Evolutionary conservation across 2,329 filamentous ascomycete genomes (phyloP).

Genomic region (Phyllosticta capitalensis): DNA sequence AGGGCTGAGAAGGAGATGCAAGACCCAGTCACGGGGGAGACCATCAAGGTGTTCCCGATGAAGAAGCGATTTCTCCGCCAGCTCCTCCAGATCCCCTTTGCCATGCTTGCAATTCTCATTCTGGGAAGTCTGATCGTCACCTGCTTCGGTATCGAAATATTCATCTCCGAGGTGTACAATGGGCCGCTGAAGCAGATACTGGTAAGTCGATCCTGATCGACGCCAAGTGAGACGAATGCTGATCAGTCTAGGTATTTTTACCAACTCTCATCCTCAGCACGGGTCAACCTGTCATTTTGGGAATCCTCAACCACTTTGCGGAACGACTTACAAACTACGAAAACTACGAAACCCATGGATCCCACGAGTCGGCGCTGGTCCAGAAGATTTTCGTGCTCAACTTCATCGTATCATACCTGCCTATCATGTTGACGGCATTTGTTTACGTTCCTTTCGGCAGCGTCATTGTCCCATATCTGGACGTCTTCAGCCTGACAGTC

Average conservation of each 20-base stretch:
- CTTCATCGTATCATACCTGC: conserved; percentile 91
- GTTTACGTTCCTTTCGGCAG: conserved; percentile 89
- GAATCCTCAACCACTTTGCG: conserved; percentile 66
- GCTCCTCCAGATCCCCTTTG: conserved; percentile 76
- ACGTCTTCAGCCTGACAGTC: conserved; percentile 68
- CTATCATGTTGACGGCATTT: conserved; percentile 86
- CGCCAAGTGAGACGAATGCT: neutral
- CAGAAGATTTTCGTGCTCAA: conserved; percentile 93
- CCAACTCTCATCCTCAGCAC: conserved; percentile 82
- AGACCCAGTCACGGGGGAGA: conserved; percentile 76
- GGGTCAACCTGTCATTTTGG: conserved; percentile 67
- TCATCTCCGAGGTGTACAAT: conserved; percentile 87
- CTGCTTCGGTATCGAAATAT: conserved; percentile 89
- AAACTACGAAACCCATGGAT: conserved; percentile 84
- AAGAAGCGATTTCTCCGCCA: conserved; percentile 68
- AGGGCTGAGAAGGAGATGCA: conserved; percentile 64
- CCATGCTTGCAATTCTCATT: conserved; percentile 58
- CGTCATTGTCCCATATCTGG: conserved; percentile 73
- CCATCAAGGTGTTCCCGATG: conserved; percentile 64
- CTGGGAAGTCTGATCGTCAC: conserved; percentile 75
- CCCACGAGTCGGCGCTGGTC: conserved; percentile 73
- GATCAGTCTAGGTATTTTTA: conserved; percentile 58
- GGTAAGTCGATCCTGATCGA: conserved; percentile 41
- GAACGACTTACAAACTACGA: conserved; percentile 70
- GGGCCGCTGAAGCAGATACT: conserved; percentile 80